Base-by-base conservation (phyloP, 2,329 filamentous ascomycete species). In the Cercospora sp. region DNA sequence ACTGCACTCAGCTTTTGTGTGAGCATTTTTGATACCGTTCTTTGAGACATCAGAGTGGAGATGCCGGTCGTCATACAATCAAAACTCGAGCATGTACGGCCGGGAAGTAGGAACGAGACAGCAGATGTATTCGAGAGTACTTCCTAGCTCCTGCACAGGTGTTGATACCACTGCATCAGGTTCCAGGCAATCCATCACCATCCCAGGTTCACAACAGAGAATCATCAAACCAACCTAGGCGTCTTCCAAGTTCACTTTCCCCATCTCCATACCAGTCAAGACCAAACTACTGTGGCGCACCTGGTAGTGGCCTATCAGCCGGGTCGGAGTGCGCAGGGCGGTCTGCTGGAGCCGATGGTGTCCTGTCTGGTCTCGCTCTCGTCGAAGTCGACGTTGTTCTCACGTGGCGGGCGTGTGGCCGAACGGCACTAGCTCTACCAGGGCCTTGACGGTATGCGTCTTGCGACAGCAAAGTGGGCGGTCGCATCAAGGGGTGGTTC, bases 401-500 rank as follows among this genome's bases (percentile, higher is more conserved):
- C 53, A 51, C 20, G 31, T 23, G n/a, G 16, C 62, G 62, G 12
- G 62, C 26, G 26, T 58, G 20, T 28, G 48, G 62, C 45, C 31
- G 39, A 16, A 31, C n/a, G 39, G 42, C 48, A 30, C 48, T 51
- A 64, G 51, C 62, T 55, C 62, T 64, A 64, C 62, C 62, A 64
- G 28, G 62, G 31, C 62, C 62, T 39, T 64, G 57, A n/a, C 64
- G 64, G 55, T 69, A 69, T 30, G 57, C 55, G 60, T 69, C 64
- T 57, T 61, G 67, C 16, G 64, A 53, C 12, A 69, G 57, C 13
- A 55, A 20, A 23, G 65, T 69, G 4, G 57, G 42, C 3, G 67
- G 67, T 20, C 66, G 63, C 68, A 65, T 67, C 67, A 69, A 53
- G 13, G 67, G 67, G 30, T 68, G 67, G 30, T 57, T 57, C 31